Base-by-base conservation (phyloP, 805 yeast genomes). In the Hagleromyces aurorensis region DNA sequence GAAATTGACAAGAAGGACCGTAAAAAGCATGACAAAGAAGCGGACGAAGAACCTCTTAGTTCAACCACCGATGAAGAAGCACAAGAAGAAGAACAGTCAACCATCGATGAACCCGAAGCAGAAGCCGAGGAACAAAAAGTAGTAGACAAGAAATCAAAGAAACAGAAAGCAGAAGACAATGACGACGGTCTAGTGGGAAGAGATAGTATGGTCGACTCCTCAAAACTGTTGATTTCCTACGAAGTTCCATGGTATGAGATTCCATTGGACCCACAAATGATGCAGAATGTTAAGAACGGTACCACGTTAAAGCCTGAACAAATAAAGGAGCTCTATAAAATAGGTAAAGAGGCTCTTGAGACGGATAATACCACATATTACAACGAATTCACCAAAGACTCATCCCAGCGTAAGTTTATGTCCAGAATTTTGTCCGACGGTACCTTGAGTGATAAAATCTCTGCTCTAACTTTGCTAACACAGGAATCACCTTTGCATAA, bases 401-500 rank as follows among this genome's bases (percentile, higher is more conserved):
- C 79, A 21, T 81, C 93, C 5, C 96, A 82, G 62, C 77, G 74
- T 52, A 79, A 83, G 66, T 89, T 89, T 56, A 73, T 85, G 66
- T 71, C 89, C 1, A 93, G 89, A 58, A 79, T 91, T 44, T 70
- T 91, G 48, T 69, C 86, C 5, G 79, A 75, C 43, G 98, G 98
- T 82, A 91, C 98, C 0, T 67, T 89, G 46, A 79, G 76, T 46
- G 98, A 91, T 78, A 86, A 91, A 61, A 82, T 91, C 32, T 83
- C 95, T 27, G 96, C 98, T 0, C 68, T 91, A 50, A 89, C 98
- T 1, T 72, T 91, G 52, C 65, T 91, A 52, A 72, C 87, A 27
- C 97, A 91, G 54, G 97, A 91, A 61, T 87, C 96, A 3, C 98
- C 98, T 5, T 54, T 86, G 32, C 97, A 91, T 52, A 82, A 89